Percentiles rank a stretch among this genome's conserved stretches.
Conservation (phyloP, 345 rosid genomes). For the Citrus cavaleriei region DNA sequence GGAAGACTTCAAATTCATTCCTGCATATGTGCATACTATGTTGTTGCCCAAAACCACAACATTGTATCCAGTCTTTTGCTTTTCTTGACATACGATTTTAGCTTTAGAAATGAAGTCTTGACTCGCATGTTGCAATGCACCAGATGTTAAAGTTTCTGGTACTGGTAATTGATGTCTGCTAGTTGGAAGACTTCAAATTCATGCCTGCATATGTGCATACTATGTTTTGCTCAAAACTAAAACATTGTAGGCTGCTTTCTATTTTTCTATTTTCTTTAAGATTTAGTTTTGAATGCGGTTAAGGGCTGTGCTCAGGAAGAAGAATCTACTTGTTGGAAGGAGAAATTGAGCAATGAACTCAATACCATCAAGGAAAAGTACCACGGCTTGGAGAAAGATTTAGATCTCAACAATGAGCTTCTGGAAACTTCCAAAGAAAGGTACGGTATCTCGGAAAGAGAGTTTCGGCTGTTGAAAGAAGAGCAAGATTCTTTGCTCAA, state of each 20-base stretch:
- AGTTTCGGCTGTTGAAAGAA: conserved; percentile 51
- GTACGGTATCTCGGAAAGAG: conserved; percentile 48
- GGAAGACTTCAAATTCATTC: not conserved
- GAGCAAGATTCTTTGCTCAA: conserved; percentile 52
- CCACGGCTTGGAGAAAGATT: conserved; percentile 44
- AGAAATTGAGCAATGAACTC: conserved; percentile 44
- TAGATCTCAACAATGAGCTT: conserved; percentile 37
- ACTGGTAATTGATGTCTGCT: not conserved
- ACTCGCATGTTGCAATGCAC: not conserved
- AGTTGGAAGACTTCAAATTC: not conserved
- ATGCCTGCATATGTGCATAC: not conserved
- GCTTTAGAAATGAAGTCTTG: not conserved
- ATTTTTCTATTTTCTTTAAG: conserved; percentile 26
- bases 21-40: not conserved
- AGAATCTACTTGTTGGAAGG: conserved; percentile 38
- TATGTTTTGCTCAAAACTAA: not conserved
- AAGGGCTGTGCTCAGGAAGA: conserved; percentile 50
- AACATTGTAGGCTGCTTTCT: conserved; percentile 1
- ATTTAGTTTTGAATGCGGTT: conserved; percentile 42
- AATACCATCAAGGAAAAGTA: conserved; percentile 45
- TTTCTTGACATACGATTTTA: not conserved
- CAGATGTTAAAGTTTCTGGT: not conserved
- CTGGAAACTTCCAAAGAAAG: conserved; percentile 50
- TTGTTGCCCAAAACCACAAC: not conserved
- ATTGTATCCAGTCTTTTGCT: not conserved